phyloP scores from a whole-genome alignment of 345 rosid genomes.

The Brassica cretica region DNA sequence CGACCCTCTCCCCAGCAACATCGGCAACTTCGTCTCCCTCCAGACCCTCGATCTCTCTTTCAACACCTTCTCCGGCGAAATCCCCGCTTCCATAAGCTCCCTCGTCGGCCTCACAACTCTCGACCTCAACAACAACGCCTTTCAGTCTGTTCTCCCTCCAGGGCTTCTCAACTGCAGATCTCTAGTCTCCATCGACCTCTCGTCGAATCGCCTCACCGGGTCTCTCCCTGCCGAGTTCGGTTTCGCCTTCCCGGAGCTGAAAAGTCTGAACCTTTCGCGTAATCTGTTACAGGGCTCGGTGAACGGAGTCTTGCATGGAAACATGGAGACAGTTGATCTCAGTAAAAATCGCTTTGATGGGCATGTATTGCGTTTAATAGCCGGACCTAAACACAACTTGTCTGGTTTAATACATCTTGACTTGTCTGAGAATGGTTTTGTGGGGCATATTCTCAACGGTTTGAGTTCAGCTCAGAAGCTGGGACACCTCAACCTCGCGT shows the following conservation, averaged over 20 bases:
- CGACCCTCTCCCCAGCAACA: conserved; percentile 63
- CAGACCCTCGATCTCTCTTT: conserved; percentile 67
- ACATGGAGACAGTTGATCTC: conserved; percentile 61
- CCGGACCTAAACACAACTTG: conserved; percentile 52
- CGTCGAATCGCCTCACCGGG: conserved; percentile 66
- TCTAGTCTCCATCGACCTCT: conserved; percentile 62
- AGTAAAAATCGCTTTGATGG: conserved; percentile 81
- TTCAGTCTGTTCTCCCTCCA: conserved; percentile 60
- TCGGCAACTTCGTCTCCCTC: conserved; percentile 72
- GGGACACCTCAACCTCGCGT: conserved; percentile 72
- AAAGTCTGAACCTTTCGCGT: conserved; percentile 66
- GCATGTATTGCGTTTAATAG: conserved; percentile 72
- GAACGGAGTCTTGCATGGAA: conserved; percentile 53
- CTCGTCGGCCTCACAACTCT: conserved; percentile 54
- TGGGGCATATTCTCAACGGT: conserved; percentile 61
- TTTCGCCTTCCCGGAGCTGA: conserved; percentile 62
- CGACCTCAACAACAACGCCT: conserved; percentile 56
- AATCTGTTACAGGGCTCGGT: conserved; percentile 71
- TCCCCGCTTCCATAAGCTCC: conserved; percentile 69
- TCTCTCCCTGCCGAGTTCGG: conserved; percentile 70
- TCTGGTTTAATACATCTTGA: conserved; percentile 67
- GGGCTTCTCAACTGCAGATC: conserved; percentile 59
- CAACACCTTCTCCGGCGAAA: conserved; percentile 73
- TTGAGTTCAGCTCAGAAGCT: conserved; percentile 60
- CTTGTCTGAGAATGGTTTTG: conserved; percentile 77